phyloP scores from a whole-genome alignment of 169 alveolate species.

The Cryptosporidium sp. region DNA sequence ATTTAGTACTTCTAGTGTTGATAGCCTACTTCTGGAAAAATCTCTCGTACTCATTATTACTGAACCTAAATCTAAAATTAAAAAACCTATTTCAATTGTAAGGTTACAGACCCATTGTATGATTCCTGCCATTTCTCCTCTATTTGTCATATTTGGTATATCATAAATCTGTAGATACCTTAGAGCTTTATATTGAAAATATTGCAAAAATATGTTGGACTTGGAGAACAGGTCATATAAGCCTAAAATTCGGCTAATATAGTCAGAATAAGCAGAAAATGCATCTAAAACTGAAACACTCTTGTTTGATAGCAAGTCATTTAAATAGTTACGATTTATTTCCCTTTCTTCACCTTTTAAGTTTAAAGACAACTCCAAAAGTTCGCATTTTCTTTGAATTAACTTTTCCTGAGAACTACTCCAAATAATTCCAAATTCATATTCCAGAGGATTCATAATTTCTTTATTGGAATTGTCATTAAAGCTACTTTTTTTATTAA shows the following conservation, averaged over 20 bases:
- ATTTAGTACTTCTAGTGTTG: not conserved
- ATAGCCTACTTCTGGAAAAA: not conserved
- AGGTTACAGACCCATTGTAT: slow-evolving; percentile 62
- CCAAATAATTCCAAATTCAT: slow-evolving; percentile 57
- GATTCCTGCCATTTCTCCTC: slow-evolving; percentile 34
- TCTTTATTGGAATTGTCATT: not conserved
- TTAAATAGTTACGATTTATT: not conserved
- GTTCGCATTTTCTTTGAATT: slow-evolving; percentile 10
- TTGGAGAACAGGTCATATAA: slow-evolving; percentile 36
- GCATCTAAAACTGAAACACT: not conserved
- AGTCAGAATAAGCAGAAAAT: slow-evolving; percentile 10
- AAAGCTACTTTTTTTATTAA: not conserved
- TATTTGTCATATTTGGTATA: not conserved
- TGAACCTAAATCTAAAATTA: slow-evolving; percentile 11
- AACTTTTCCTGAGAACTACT: slow-evolving; percentile 19
- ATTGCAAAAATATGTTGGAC: slow-evolving; percentile 45
- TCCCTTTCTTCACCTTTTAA: not conserved
- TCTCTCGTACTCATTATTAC: slow-evolving; percentile 1
- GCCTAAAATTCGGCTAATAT: slow-evolving; percentile 16
- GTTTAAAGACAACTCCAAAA: slow-evolving; percentile 20
- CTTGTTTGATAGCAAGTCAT: not conserved
- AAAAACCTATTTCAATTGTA: slow-evolving; percentile 11
- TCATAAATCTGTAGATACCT: slow-evolving; percentile 17
- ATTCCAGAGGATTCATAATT: slow-evolving; percentile 61
- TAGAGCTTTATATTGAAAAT: slow-evolving; percentile 53